Evolutionary conservation across 106 monocot genomes (phyloP).

Genomic region (Chionographis japonica): DNA sequence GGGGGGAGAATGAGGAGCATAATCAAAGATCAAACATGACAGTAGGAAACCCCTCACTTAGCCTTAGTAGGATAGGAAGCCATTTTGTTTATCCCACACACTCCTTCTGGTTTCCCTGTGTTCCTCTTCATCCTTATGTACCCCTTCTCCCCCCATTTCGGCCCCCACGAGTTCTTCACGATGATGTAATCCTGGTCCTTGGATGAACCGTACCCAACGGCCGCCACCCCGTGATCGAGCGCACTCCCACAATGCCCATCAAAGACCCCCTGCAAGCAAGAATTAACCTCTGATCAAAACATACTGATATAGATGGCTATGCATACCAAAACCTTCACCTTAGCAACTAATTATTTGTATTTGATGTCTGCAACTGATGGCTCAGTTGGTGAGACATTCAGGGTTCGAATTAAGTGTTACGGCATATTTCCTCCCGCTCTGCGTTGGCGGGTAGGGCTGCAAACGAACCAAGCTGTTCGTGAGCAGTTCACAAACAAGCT

Average conservation of each 20-base stretch:
- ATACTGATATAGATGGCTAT: no score
- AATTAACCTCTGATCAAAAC: background rate
- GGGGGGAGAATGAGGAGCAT: no score
- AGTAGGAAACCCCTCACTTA: background rate
- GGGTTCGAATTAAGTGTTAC: no score
- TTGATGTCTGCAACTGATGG: no score
- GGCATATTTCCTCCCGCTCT: no score
- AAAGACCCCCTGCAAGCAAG: conserved; percentile 33
- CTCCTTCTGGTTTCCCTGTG: conserved; percentile 29
- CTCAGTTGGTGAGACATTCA: no score
- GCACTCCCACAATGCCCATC: conserved; percentile 39
- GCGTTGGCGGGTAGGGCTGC: no score
- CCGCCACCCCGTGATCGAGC: conserved; percentile 45
- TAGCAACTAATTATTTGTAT: no score
- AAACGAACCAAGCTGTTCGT: no score
- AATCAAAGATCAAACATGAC: no score
- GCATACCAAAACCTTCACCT: no score
- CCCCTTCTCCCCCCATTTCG: conserved; percentile 46
- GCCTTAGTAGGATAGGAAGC: conserved; percentile 50
- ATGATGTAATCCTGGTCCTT: conserved; percentile 28
- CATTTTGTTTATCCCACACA: conserved; percentile 50
- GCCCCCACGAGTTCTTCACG: conserved; percentile 57
- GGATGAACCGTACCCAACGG: conserved; percentile 38
- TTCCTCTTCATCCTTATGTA: conserved; percentile 54
- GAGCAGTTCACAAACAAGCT: no score